Base-by-base conservation (phyloP, 2,329 filamentous ascomycete genomes). In the Tolypocladium sp. region DNA sequence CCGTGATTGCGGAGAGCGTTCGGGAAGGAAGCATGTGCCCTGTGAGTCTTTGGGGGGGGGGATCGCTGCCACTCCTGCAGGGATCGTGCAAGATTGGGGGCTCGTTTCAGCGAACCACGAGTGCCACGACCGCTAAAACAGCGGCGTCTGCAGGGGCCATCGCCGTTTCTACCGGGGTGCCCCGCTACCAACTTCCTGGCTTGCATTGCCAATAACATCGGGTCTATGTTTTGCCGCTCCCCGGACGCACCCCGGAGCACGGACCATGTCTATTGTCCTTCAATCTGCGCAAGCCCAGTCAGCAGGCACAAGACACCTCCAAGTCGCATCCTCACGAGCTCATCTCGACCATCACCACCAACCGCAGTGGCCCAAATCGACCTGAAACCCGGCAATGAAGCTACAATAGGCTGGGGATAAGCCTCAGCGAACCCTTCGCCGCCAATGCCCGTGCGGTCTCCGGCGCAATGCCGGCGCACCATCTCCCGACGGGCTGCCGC, bases 371-470 rank as follows among this genome's bases (percentile, higher is more conserved):
- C 42, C 20, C 30, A 33, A 52, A n/a, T 35, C 17, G 25, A 10
- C 30, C 27, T 4, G 15, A 51, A 27, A 3, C 30, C 17, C 30
- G 30, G 49, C 10, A 37, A 53, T 53, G 49, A 35, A 52, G 49
- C 49, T 13, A 9, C 9, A 13, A 53, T 53, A 37, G 30, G 30
- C 30, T 22, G 49, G n/a, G 30, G 30, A 37, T 8, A 37, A 5
- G 30, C 49, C 49, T 53, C 49, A 17, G 30, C 30, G 15, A 52
- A 20, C 35, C 33, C 10, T 13, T 12, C 33, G 8, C 35, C 35
- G 52, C 57, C 66, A 66, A 74, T 74, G 72, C 64, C 69, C 57
- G 66, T 66, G 58, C 65, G 66, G 67, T 65, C 67, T 53, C 59
- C 65, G 59, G 64, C 65, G 53, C 60, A 63, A 56, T 67, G 70